Evolutionary conservation across 345 rosid species (phyloP).

Genomic region (Ricinus communis): DNA sequence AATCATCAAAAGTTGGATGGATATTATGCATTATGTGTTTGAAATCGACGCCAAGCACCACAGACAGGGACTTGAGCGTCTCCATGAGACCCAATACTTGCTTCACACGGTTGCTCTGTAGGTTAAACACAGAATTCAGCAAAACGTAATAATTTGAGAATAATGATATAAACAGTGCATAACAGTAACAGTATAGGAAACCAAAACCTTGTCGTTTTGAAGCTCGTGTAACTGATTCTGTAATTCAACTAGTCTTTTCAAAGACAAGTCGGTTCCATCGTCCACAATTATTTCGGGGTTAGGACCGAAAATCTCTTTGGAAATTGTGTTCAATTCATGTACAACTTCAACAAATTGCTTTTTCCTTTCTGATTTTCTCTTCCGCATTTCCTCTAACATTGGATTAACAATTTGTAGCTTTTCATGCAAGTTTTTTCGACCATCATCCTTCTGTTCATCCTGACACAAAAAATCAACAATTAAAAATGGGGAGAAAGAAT

Average conservation of each 20-base stretch:
- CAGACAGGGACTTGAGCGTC: conserved; percentile 49
- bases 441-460: neutral
- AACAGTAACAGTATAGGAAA: neutral
- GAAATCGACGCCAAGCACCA: conserved; percentile 79
- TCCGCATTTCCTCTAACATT: conserved; percentile 44
- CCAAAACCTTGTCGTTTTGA: conserved; percentile 70
- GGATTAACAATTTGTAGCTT: conserved; percentile 41
- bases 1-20: conserved; percentile 54
- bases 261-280: conserved; percentile 66
- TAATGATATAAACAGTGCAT: neutral
- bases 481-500: too few species aligned
- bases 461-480: neutral
- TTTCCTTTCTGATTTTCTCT: conserved; percentile 46
- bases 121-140: neutral
- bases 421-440: conserved; percentile 46
- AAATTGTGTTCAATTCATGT: conserved; percentile 42
- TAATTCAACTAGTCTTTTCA: conserved; percentile 76
- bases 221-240: conserved; percentile 59
- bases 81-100: conserved; percentile 53
- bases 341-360: conserved; percentile 46
- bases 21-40: conserved; percentile 49
- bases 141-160: too few species aligned
- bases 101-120: conserved; percentile 69
- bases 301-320: conserved; percentile 46
- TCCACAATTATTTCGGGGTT: conserved; percentile 34